Base-by-base conservation (phyloP, 345 rosid genomes). In the Mercurialis annua region DNA sequence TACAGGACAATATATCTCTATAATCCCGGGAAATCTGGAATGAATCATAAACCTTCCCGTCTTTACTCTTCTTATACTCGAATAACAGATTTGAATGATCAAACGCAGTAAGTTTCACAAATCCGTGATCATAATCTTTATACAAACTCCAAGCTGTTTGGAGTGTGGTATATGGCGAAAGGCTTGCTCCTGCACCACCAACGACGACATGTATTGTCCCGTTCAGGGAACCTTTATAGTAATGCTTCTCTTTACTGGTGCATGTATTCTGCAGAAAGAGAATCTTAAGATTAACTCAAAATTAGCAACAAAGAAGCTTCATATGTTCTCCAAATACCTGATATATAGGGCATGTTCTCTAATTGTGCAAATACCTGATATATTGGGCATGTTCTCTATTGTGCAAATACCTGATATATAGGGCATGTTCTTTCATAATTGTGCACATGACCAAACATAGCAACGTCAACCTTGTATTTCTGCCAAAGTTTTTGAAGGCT, bases 371-470 rank as follows among this genome's bases (percentile, higher is more conserved):
- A 55, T 55, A n/a, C n/a, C n/a, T n/a, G n/a, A n/a, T n/a, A n/a
- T n/a, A n/a, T n/a, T n/a, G n/a, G n/a, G n/a, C n/a, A n/a, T n/a
- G n/a, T n/a, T n/a, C n/a, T n/a, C n/a, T n/a, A n/a, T n/a, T n/a
- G n/a, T n/a, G n/a, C 6, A 20, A 3, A 24, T 84, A 86, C 92
- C 92, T 85, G 84, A 59, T 86, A 89, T 55, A 89, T 77, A 24
- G 92, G 96, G 62, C 90, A 83, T 30, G 86, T 89, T 68, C 96
- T 85, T 72, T 89, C 92, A 63, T 89, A 87, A 67, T 85, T 85
- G 75, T 89, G 96, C 10, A 74, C 89, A 9, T 87, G 96, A 10
- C 96, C 92, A 47, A 76, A 87, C 26, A 89, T 34, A 46, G 89
- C 90, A 68, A 89, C 77, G 59, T 87, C 96, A 20, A 89, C 96